Evolutionary conservation across 805 yeast species (phyloP), one percentile per base, ranked within the genome.

Genomic region (Saccharomyces mikatae): DNA sequence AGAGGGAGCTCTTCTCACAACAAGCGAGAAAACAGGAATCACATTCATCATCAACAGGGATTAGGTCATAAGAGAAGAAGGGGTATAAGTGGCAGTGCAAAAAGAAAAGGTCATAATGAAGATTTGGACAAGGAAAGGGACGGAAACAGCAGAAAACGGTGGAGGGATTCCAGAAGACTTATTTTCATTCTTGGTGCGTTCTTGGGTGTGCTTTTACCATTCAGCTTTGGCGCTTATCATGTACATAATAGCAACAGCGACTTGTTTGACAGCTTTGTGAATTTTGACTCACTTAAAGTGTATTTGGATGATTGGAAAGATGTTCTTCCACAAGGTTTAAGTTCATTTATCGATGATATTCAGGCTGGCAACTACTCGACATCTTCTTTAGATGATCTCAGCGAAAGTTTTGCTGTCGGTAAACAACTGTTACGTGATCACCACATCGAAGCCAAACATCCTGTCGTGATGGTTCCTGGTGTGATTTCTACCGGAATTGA

Each of bases 401-500:
- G 89, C 5, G 96, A 89, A 56, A 83, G 91, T 50, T 94, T 94
- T 73, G 89, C 94, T 0, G 96, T 90, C 17, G 99, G 99, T 1
- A 80, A 77, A 60, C 72, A 78, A 47, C 71, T 92, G 76, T 72
- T 72, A 41, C 65, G 69, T 10, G 80, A 79, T 26, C 75, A 79
- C 30, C 79, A 82, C 41, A 71, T 82, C 29, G 66, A 74, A 0
- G 77, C 83, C 0, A 81, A 86, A 58, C 78, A 81, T 69, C 96
- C 96, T 6, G 96, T 94, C 13, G 80, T 94, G 3, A 80, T 94
- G 84, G 89, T 94, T 21, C 99, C 99, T 0, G 99, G 99, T 3
- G 97, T 92, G 13, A 88, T 89, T 53, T 87, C 96, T 30, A 91
- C 98, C 0, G 97, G 97, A 3, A 76, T 94, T 41, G 99, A 94